Evolutionary conservation across 2,329 filamentous ascomycete genomes (phyloP).

Genomic region (Colletotrichum chrysophilum): DNA sequence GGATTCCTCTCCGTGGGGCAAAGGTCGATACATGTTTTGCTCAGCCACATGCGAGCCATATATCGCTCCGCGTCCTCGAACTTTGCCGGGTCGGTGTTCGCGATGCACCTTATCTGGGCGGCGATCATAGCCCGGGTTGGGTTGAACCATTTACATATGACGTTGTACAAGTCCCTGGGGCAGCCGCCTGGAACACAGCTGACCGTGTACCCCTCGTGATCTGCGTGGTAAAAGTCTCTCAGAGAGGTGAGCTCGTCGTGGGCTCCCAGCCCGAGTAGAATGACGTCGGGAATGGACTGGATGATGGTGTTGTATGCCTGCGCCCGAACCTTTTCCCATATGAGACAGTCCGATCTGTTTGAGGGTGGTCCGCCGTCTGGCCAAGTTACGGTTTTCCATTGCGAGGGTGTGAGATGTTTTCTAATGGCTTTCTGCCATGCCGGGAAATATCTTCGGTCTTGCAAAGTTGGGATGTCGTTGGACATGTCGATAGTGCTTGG

Average conservation of each 20-base stretch:
- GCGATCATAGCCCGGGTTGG: neutral
- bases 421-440: neutral
- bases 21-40: neutral
- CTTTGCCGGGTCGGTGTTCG: neutral
- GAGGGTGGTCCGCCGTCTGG: neutral
- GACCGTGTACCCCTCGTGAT: neutral
- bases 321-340: neutral
- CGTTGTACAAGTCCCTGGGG: rapidly evolving
- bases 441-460: rapidly evolving
- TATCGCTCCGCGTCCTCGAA: rapidly evolving
- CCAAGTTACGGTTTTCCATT: neutral
- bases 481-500: neutral
- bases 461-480: rapidly evolving
- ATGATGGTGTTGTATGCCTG: neutral
- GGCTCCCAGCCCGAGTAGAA: rapidly evolving
- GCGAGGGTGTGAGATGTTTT: rapidly evolving
- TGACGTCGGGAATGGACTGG: neutral
- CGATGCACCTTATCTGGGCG: neutral
- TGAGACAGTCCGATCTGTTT: rapidly evolving
- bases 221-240: neutral
- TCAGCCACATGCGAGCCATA: neutral
- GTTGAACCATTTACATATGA: neutral
- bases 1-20: neutral
- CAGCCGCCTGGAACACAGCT: neutral
- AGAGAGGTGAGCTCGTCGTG: neutral